These are phyloP conservation scores for Nicotiana attenuata DNA, from an alignment of 257 asterid species.

Conservation along the genomic window DNA sequence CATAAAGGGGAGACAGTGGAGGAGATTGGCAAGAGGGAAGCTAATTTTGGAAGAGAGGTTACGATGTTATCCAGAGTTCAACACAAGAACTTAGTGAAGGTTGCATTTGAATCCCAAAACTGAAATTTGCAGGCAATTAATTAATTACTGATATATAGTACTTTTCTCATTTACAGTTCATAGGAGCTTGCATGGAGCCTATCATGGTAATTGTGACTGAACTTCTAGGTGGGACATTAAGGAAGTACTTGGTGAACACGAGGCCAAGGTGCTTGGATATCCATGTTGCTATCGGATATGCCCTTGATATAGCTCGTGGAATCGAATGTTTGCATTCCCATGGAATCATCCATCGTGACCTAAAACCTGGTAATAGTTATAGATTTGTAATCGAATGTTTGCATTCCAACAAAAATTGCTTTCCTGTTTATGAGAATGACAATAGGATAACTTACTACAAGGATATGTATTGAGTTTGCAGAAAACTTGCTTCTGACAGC, in stretches of 20 bases:
- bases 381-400: no score
- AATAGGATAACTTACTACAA: neutral
- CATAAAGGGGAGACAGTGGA: slow-evolving; percentile 68
- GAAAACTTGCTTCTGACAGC: slow-evolving; percentile 86
- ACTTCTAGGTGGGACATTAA: slow-evolving; percentile 73
- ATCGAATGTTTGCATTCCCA: slow-evolving; percentile 85
- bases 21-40: slow-evolving; percentile 61
- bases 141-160: neutral
- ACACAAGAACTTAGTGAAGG: slow-evolving; percentile 90
- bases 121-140: neutral
- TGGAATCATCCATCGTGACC: slow-evolving; percentile 86
- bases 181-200: slow-evolving; percentile 94
- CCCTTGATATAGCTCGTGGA: slow-evolving; percentile 85
- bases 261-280: slow-evolving; percentile 69
- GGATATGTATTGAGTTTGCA: slow-evolving; percentile 10
- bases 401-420: neutral
- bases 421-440: neutral
- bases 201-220: slow-evolving; percentile 86
- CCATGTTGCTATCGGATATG: slow-evolving; percentile 62
- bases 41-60: slow-evolving; percentile 65
- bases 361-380: slow-evolving; percentile 63
- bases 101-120: slow-evolving; percentile 13
- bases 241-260: slow-evolving; percentile 58
- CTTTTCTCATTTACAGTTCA: slow-evolving; percentile 37
- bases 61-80: slow-evolving; percentile 83